phyloP scores from a whole-genome alignment of 2,329 filamentous ascomycete species.

The Aureobasidium sp. region DNA sequence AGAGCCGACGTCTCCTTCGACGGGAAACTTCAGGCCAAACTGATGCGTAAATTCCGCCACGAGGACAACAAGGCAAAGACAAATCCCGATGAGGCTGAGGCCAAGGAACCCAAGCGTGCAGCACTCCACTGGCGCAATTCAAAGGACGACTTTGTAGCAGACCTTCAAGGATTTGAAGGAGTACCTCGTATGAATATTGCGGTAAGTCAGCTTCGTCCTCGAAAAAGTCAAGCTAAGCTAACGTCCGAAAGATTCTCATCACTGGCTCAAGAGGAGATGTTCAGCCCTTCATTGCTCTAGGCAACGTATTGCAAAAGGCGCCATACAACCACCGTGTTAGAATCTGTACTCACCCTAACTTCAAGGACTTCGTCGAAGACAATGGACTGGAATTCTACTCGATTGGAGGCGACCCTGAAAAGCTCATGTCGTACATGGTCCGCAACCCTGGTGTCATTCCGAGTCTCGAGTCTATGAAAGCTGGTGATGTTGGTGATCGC shows the following conservation, averaged over 20 bases:
- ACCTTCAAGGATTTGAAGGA: conserved; percentile 19
- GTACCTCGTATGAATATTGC: conserved; percentile 36
- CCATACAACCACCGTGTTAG: conserved; percentile 43
- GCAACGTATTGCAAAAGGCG: conserved; percentile 40
- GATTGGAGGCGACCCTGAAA: conserved; percentile 55
- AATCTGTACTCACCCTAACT: conserved; percentile 41
- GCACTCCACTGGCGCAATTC: neutral
- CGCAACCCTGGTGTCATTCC: conserved; percentile 83
- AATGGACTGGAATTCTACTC: conserved; percentile 45
- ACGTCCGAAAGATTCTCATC: conserved; percentile 31
- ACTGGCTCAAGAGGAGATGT: conserved; percentile 43
- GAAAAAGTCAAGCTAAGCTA: no score
- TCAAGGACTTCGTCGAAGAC: conserved; percentile 42
- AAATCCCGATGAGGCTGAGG: neutral
- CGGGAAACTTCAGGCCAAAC: neutral
- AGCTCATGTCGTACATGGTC: conserved; percentile 77
- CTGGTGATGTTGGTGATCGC: conserved; percentile 72
- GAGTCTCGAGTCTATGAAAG: conserved; percentile 64
- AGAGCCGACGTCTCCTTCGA: neutral
- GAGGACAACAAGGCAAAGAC: neutral
- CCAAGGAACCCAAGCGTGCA: neutral
- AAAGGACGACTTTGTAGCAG: neutral
- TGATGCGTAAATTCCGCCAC: neutral
- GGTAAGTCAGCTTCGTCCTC: no score
- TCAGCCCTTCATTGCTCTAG: conserved; percentile 43